Conservation (phyloP, 495 filamentous ascomycete species). For the Pyrenula massariospora region DNA sequence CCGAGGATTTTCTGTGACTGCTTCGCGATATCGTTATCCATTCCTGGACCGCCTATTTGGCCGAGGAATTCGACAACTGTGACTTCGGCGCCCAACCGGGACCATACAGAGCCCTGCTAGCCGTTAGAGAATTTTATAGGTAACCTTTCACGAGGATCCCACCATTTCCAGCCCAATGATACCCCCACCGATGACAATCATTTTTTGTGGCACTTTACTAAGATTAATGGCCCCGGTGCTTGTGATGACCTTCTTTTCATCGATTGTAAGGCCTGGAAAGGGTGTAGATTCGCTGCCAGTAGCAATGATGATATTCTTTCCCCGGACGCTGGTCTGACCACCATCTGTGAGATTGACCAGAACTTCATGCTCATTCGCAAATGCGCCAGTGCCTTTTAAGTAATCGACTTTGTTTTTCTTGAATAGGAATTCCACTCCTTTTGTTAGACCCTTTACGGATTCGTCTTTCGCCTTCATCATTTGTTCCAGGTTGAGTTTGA, state of each 20-base stretch:
- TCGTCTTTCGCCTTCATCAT: constrained; percentile 98
- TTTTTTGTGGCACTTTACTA: constrained; percentile 85
- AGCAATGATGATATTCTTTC: constrained; percentile 96
- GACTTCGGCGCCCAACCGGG: constrained; percentile 80
- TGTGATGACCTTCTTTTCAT: constrained; percentile 93
- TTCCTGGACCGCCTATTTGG: constrained; percentile 94
- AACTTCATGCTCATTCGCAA: constrained; percentile 82
- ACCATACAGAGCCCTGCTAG: constrained; percentile 85
- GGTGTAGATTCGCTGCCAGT: constrained; percentile 91
- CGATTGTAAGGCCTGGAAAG: constrained; percentile 90
- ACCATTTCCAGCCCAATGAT: constrained; percentile 99
- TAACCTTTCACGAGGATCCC: too few species aligned
- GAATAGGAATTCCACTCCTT: constrained; percentile 93
- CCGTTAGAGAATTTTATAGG: too few species aligned
- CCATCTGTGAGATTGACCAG: constrained; percentile 83
- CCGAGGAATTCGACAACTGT: constrained; percentile 94
- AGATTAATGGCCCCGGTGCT: constrained; percentile 90
- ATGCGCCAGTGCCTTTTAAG: constrained; percentile 80
- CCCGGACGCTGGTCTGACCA: constrained; percentile 70
- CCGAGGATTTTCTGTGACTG: constrained; percentile 79
- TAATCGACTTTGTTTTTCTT: constrained; percentile 99
- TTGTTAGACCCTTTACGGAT: constrained; percentile 81
- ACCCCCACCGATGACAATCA: constrained; percentile 95
- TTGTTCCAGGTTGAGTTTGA: constrained; percentile 85
- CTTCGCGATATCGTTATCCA: constrained; percentile 94